Base-by-base conservation (phyloP, 345 rosid species). In the Rhodamnia rubescens region DNA sequence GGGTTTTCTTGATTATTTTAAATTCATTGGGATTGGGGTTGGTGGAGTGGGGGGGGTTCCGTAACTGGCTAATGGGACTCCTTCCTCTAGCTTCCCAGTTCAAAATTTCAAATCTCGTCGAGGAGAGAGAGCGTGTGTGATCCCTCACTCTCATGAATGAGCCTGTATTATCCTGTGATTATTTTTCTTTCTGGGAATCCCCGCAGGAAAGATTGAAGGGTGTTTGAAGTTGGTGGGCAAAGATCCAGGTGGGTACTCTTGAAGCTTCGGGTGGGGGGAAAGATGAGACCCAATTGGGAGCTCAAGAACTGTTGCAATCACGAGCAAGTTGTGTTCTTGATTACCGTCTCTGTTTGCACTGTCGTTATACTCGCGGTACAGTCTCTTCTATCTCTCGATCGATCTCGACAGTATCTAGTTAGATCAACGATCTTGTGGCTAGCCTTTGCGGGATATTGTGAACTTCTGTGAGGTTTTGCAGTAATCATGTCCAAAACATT, bases 341-440 rank as follows among this genome's bases (percentile, higher is more conserved):
- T 91, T 84, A 90, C 93, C 58, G 90, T 94, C 83, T 88, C 88
- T 14, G 90, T 94, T 85, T 93, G 91, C 91, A 87, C 94, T 50
- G 89, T 94, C 53, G 94, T 92, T 56, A 93, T 94, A 82, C 97
- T 94, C 52, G 93, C 92, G 88, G 90, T 90, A 85, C 14, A 85
- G 81, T 52, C 78, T 69, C 78, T 74, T 32, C 81, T 53, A 85
- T 11, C 8, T 85, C 15, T 29, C 44, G 61, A 15, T 27, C 57
- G 7, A 18, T 42, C 44, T 42, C 14, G 42, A 78, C 44, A 16
- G 84, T 82, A 42, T 51, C 52, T 44, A 16, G 40, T 58, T 24
- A 49, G 50, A 44, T 22, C 4, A 36, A 75, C 42, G 54, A 29
- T 40, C 78, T 74, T 47, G n/a, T 53, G 55, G 82, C 26, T 21